Base-by-base conservation (phyloP, 192 early-diverging fungal species). In the Podila verticillata region DNA sequence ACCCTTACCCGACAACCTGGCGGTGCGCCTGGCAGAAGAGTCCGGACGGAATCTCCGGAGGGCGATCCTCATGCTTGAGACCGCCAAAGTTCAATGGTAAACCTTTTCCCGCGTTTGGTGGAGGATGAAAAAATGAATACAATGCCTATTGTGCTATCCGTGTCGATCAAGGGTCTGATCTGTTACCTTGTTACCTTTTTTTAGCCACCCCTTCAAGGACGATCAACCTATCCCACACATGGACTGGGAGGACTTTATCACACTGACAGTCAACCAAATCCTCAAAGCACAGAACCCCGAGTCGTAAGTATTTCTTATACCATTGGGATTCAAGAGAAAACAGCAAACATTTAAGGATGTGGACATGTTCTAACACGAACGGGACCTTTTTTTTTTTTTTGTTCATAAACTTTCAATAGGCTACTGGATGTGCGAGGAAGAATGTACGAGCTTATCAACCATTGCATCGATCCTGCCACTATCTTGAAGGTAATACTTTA, bases 1-100 rank as follows among this genome's bases (percentile, higher is more conserved):
- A 29, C 66, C 61, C 0, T 67, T 98, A 17, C 92, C 95, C 28
- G 81, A 81, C 0, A 72, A 63, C 20, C 83, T 97, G 48, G 92
- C 93, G 0, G 20, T 61, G 32, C 85, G 84, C 9, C 87, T 99
- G 61, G 96, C 96, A 0, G 84, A 87, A 30, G 77, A 86, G 9
- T 90, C 89, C 4, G 85, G 93, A 29, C 89, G 96, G 32, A 97
- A 99, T 80, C 82, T 99, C 67, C 84, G 97, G 70, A 92, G 91
- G 60, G 95, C 96, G 7, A 65, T 98, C n/a, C 85, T 99, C 67
- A 95, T 96, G 89, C 84, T 97, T 19, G 97, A 99, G 83, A 89
- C 95, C 5, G 89, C 88, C 5, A 90, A 89, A 29, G 90, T 92
- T 24, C 88, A 89, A 71, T 83, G 90, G 87, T 94, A 89, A 66